A percentile compares a stretch with the other conserved stretches of the same genome.
phyloP scores from a whole-genome alignment of 2,329 filamentous ascomycete species.

The Neopestalotiopsis clavispora region DNA sequence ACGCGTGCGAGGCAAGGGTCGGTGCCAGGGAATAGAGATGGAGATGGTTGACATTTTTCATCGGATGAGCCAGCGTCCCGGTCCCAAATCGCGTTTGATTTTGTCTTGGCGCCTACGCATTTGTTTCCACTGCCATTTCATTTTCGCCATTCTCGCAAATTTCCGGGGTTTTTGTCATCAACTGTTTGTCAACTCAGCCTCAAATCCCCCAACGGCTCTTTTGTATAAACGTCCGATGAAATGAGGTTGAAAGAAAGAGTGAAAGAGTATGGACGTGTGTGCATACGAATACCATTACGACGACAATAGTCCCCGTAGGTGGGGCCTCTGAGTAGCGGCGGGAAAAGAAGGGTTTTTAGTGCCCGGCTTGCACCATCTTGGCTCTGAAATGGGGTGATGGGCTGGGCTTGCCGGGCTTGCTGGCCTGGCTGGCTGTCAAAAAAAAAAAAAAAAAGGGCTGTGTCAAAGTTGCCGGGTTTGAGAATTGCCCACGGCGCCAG shows the following conservation, averaged over 20 bases:
- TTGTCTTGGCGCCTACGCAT: neutral
- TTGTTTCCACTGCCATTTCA: neutral
- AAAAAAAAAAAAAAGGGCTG: no score
- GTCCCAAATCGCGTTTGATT: neutral
- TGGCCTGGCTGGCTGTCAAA: no score
- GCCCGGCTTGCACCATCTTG: neutral
- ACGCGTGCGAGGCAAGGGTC: no score
- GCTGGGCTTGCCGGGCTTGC: neutral
- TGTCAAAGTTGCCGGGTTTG: no score
- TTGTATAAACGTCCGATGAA: no score
- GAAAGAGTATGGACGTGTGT: neutral
- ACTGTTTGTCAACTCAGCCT: no score
- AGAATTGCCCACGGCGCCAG: no score
- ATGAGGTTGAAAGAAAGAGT: no score
- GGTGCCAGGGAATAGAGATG: neutral
- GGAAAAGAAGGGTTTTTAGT: neutral
- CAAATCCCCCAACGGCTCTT: no score
- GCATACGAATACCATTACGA: neutral
- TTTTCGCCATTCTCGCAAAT: neutral
- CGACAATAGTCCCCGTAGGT: neutral
- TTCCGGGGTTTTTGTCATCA: no score
- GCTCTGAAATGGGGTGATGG: neutral
- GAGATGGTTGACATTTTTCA: neutral
- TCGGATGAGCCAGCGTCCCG: conserved; percentile 1
- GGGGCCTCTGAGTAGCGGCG: neutral